Evolutionary conservation across 2,329 filamentous ascomycete species (phyloP).

Genomic region (Fusarium pseudoanthophilum): DNA sequence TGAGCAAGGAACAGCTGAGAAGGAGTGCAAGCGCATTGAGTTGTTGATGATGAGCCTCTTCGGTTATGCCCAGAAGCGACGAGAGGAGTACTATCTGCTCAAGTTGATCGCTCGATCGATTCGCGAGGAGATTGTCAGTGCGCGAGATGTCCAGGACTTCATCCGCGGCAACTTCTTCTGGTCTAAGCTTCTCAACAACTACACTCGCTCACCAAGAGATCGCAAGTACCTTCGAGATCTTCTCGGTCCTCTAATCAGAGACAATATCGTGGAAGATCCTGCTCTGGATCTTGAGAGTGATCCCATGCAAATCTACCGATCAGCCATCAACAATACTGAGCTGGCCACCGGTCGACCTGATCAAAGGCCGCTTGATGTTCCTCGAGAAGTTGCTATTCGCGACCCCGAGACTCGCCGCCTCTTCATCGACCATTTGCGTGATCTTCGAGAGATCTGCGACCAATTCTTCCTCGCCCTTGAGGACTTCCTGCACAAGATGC

Average conservation of each 20-base stretch:
- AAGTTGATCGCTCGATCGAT: constrained; percentile 87
- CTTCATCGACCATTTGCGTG: constrained; percentile 94
- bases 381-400: constrained; percentile 92
- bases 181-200: constrained; percentile 85
- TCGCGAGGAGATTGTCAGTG: constrained; percentile 84
- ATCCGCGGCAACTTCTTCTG: constrained; percentile 92
- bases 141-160: constrained; percentile 82
- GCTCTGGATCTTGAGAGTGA: constrained; percentile 94
- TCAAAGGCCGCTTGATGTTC: constrained; percentile 82
- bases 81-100: constrained; percentile 96
- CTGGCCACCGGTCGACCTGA: constrained; percentile 89
- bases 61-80: constrained; percentile 94
- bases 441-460: constrained; percentile 93
- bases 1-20: constrained; percentile 86
- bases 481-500: constrained; percentile 86
- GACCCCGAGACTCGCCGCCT: constrained; percentile 91
- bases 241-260: constrained; percentile 84
- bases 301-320: constrained; percentile 95
- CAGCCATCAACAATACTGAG: constrained; percentile 96
- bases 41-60: constrained; percentile 96
- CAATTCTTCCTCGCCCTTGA: constrained; percentile 87
- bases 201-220: constrained; percentile 90
- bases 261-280: constrained; percentile 93
- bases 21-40: constrained; percentile 92
- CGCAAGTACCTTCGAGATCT: constrained; percentile 91